A percentile compares a stretch with the other conserved stretches of the same genome.
Evolutionary conservation across 768 basidiomycete genomes (phyloP).

Genomic region (Auriscalpium orientale): DNA sequence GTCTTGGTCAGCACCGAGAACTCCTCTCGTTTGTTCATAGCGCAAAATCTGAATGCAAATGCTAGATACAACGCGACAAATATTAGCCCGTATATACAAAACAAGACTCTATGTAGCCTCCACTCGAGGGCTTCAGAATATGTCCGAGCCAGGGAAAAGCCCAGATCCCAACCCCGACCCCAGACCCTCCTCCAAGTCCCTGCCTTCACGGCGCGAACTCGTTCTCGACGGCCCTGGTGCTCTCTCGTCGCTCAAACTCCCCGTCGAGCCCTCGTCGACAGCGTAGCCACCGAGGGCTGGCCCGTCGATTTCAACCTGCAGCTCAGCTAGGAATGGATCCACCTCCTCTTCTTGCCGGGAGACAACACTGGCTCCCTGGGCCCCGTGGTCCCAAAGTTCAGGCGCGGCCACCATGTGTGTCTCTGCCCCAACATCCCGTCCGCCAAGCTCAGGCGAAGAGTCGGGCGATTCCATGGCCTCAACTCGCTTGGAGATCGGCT

Average conservation of each 20-base stretch:
- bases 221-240: background rate
- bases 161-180: constrained; percentile 3
- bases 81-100: background rate
- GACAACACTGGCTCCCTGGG: background rate
- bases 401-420: constrained; percentile 1
- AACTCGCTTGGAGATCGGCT: constrained; percentile 14
- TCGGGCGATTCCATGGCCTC: constrained; percentile 12
- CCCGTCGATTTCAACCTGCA: constrained; percentile 2
- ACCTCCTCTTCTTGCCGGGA: constrained; percentile 11
- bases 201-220: background rate
- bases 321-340: constrained; percentile 11
- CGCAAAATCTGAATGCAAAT: background rate
- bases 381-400: background rate
- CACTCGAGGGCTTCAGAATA: constrained; percentile 6
- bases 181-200: constrained; percentile 1
- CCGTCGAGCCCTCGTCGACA: background rate
- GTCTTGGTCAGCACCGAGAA: too few relatives aligned
- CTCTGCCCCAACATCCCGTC: constrained; percentile 4
- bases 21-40: too few relatives aligned
- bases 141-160: constrained; percentile 14
- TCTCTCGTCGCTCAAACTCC: background rate
- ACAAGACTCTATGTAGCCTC: background rate
- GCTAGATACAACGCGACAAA: background rate
- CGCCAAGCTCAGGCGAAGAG: constrained; percentile 12
- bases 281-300: background rate